Evolutionary conservation across 1,284 basidiomycete genomes (phyloP).

Genomic region (Farysia itapuensis): DNA sequence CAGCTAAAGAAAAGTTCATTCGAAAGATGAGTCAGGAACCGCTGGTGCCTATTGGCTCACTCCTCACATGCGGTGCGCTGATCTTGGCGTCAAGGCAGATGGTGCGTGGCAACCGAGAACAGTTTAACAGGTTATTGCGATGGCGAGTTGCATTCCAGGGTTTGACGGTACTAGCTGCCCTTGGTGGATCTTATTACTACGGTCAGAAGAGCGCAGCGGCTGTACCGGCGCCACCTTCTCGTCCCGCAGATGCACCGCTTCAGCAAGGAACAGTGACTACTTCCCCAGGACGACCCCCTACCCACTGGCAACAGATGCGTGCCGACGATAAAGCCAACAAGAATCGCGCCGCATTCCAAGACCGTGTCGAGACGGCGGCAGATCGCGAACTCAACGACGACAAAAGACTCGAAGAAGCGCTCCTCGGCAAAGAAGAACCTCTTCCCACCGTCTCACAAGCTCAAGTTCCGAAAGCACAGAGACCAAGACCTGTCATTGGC

Average conservation of each 20-base stretch:
- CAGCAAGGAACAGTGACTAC: constrained; percentile 18
- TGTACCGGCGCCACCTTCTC: constrained; percentile 14
- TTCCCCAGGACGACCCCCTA: constrained; percentile 21
- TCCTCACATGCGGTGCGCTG: constrained; percentile 52
- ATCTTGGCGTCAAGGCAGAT: constrained; percentile 52
- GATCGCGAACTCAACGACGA: constrained; percentile 27
- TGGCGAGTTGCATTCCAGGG: constrained; percentile 58
- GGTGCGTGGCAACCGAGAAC: constrained; percentile 48
- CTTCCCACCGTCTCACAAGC: constrained; percentile 1
- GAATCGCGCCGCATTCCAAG: constrained; percentile 10
- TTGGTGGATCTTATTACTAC: constrained; percentile 50
- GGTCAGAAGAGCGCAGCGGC: constrained; percentile 20
- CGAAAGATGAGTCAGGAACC: constrained; percentile 56
- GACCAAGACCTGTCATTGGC: constrained; percentile 22
- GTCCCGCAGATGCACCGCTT: constrained; percentile 8
- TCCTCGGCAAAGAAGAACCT: constrained; percentile 31
- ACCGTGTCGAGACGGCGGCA: constrained; percentile 12
- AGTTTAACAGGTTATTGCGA: constrained; percentile 54
- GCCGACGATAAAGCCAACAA: constrained; percentile 29
- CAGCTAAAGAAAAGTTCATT: constrained; percentile 46
- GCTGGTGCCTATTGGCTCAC: constrained; percentile 54
- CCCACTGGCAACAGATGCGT: constrained; percentile 27
- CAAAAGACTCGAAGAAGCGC: constrained; percentile 27
- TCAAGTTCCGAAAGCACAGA: constrained; percentile 5
- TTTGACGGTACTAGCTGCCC: constrained; percentile 52